Conservation (phyloP, 129 eudicot genomes). For the Pseudognaphalium luteoalbum region DNA sequence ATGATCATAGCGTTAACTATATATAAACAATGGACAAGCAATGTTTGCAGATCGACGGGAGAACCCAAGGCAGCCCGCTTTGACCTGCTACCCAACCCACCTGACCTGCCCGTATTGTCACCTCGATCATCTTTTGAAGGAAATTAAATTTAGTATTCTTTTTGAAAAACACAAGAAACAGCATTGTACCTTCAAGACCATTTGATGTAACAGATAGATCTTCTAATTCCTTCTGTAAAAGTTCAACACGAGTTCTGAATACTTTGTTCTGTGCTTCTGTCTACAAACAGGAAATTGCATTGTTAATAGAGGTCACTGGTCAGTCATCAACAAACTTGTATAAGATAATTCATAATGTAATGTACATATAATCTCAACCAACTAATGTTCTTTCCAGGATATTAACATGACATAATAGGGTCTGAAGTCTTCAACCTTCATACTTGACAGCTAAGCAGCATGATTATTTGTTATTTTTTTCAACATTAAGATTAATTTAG, state of each 20-base stretch:
- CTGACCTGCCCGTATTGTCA: slow-evolving; percentile 2
- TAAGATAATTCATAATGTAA: neutral
- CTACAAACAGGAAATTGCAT: slow-evolving; percentile 36
- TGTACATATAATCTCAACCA: neutral
- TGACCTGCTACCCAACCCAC: neutral
- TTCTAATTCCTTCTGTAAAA: slow-evolving; percentile 42
- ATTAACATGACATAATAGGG: neutral
- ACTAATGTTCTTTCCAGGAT: neutral
- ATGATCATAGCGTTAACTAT: neutral
- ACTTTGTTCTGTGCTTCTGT: slow-evolving; percentile 47
- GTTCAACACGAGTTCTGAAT: slow-evolving; percentile 47
- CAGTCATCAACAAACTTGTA: slow-evolving; percentile 13
- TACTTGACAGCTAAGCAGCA: slow-evolving; percentile 6
- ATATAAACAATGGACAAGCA: neutral
- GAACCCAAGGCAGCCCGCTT: neutral
- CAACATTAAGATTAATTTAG: neutral
- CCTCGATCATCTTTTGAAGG: neutral
- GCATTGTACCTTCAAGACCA: slow-evolving; percentile 49
- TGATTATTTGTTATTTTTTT: neutral
- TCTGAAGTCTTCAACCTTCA: slow-evolving; percentile 11
- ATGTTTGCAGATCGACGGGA: neutral
- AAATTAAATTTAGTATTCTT: neutral
- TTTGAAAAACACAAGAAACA: neutral
- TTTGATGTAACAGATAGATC: slow-evolving; percentile 39
- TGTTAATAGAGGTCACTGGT: neutral